phyloP scores from a whole-genome alignment of 257 asterid species.

The Handroanthus guayacan region DNA sequence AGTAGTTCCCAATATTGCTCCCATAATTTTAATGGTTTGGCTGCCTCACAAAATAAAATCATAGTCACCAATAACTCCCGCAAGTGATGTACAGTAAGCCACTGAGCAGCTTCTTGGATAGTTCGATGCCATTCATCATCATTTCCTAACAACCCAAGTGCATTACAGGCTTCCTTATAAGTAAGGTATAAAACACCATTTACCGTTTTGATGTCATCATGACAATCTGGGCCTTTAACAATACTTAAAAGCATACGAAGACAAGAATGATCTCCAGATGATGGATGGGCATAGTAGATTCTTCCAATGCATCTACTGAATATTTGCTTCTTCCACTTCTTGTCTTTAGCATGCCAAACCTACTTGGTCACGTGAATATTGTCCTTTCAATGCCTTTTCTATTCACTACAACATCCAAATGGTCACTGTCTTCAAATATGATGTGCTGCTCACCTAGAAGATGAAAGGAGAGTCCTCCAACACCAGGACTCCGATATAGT shows the following conservation, averaged over 20 bases:
- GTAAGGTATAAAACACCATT: not conserved
- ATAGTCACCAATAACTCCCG: not conserved
- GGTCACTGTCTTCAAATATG: not conserved
- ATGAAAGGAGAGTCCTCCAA: not conserved
- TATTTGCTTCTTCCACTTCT: not conserved
- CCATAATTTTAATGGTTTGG: not conserved
- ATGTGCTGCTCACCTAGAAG: not conserved
- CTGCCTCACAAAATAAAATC: not conserved
- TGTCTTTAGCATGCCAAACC: not conserved
- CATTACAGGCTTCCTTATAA: not conserved
- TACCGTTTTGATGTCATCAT: not conserved
- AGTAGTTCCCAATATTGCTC: not conserved
- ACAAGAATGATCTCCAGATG: not conserved
- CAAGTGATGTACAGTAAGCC: not conserved
- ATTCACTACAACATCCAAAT: not conserved
- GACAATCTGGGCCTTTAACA: not conserved
- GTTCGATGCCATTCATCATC: not conserved
- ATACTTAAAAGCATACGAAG: not conserved
- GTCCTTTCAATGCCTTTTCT: not conserved
- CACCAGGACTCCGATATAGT: not conserved
- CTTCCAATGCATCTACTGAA: not conserved
- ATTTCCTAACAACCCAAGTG: constrained; percentile 1
- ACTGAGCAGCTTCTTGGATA: not conserved
- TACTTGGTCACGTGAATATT: not conserved
- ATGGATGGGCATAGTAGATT: not conserved